Evolutionary conservation across 495 filamentous ascomycete genomes (phyloP).

Genomic region (Hyaloscypha variabilis): DNA sequence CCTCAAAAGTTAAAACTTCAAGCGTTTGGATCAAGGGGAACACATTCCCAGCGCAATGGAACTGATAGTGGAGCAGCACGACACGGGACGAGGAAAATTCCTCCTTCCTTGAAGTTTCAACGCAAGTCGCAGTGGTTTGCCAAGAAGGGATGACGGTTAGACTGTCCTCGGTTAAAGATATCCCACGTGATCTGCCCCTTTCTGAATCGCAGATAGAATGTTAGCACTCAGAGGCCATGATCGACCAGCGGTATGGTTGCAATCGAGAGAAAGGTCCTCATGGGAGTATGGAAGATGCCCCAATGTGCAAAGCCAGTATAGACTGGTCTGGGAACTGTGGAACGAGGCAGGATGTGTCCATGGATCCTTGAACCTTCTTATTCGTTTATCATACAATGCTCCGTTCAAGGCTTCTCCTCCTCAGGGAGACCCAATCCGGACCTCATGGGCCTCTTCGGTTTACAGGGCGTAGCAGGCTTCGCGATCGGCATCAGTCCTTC

Average conservation of each 20-base stretch:
- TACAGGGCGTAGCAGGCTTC: constrained; percentile 30
- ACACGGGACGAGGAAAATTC: background rate
- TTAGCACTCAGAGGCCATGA: too few relatives aligned
- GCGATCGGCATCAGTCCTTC: constrained; percentile 33
- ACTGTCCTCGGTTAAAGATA: background rate
- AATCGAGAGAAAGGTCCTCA: too few relatives aligned
- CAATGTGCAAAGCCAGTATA: too few relatives aligned
- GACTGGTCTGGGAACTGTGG: background rate
- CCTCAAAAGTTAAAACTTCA: background rate
- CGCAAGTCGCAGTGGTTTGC: background rate
- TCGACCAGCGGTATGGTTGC: too few relatives aligned
- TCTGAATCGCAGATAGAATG: background rate
- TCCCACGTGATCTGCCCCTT: background rate
- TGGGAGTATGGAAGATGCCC: too few relatives aligned
- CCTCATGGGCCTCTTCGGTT: constrained; percentile 27
- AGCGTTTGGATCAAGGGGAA: background rate
- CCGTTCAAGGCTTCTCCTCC: background rate
- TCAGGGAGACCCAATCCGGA: constrained; percentile 9
- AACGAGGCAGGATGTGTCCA: too few relatives aligned
- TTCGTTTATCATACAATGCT: background rate
- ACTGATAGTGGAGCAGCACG: background rate
- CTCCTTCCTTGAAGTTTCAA: too few relatives aligned
- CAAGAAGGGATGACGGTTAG: background rate
- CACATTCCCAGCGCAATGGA: background rate
- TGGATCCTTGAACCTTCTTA: background rate